phyloP scores from a whole-genome alignment of 257 asterid species.

The Vinca minor region DNA sequence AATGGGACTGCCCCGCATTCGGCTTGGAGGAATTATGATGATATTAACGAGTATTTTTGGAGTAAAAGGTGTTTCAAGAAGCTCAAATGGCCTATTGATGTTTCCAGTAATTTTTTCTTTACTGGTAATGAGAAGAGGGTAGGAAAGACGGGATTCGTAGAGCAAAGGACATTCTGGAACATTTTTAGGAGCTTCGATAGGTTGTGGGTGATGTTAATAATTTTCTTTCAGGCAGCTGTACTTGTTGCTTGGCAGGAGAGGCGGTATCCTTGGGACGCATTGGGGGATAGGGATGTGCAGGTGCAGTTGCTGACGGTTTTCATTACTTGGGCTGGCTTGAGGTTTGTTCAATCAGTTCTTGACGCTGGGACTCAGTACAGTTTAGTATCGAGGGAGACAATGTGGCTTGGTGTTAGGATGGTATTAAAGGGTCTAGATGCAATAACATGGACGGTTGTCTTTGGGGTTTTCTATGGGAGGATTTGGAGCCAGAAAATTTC shows the following conservation, averaged over 20 bases:
- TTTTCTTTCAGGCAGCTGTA: constrained; percentile 81
- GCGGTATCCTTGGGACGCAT: constrained; percentile 70
- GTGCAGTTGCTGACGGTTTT: constrained; percentile 73
- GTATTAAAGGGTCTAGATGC: constrained; percentile 77
- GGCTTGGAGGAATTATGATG: constrained; percentile 98
- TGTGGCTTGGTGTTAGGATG: constrained; percentile 77
- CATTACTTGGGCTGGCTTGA: constrained; percentile 87
- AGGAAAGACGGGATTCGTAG: constrained; percentile 93
- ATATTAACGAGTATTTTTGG: constrained; percentile 90
- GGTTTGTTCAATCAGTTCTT: constrained; percentile 74
- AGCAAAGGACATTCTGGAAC: constrained; percentile 95
- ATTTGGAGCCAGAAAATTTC: constrained; percentile 81
- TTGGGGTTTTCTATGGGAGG: constrained; percentile 67
- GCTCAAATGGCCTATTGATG: constrained; percentile 76
- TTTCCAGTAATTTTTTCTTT: constrained; percentile 44
- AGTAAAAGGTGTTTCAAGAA: constrained; percentile 70
- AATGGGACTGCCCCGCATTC: constrained; percentile 92
- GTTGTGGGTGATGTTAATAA: constrained; percentile 79
- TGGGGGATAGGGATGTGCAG: constrained; percentile 60
- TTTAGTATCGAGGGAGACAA: constrained; percentile 66
- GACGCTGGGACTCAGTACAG: constrained; percentile 99
- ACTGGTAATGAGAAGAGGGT: constrained; percentile 47
- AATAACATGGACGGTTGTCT: constrained; percentile 60
- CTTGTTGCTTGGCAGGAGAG: constrained; percentile 76
- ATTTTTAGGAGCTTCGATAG: constrained; percentile 83